phyloP scores from a whole-genome alignment of 768 basidiomycete species.

The Rhizopogon sp. region DNA sequence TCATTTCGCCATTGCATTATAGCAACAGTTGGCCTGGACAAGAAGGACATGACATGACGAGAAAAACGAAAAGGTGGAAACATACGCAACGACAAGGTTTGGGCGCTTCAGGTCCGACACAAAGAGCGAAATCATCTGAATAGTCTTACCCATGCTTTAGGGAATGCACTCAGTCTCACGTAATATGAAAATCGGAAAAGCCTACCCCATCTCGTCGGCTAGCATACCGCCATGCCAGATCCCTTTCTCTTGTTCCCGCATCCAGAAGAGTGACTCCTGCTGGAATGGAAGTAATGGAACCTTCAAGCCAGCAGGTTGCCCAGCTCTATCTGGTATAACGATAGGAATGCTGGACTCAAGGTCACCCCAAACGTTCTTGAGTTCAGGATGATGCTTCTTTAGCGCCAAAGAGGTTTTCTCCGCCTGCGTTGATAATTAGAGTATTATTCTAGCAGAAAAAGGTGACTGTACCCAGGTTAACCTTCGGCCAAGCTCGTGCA shows the following conservation, averaged over 20 bases:
- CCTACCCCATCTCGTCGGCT: conserved; percentile 91
- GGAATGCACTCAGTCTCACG: conserved; percentile 5
- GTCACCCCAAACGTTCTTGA: conserved; percentile 85
- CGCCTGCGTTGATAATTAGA: conserved; percentile 40
- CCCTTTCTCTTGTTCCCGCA: conserved; percentile 87
- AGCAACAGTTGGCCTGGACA: conserved; percentile 42
- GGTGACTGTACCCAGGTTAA: conserved; percentile 57
- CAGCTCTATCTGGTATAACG: conserved; percentile 60
- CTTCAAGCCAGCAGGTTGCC: conserved; percentile 81
- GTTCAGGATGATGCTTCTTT: conserved; percentile 70
- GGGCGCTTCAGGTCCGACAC: conserved; percentile 74
- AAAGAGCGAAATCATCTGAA: conserved; percentile 90
- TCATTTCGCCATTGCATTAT: conserved; percentile 91
- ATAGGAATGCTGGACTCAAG: conserved; percentile 58
- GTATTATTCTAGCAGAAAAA: conserved; percentile 6
- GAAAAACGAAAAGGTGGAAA: conserved; percentile 7
- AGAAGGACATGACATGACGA: not conserved
- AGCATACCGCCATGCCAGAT: conserved; percentile 91
- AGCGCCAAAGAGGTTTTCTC: conserved; percentile 66
- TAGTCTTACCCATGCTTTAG: conserved; percentile 86
- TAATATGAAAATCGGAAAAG: conserved; percentile 5
- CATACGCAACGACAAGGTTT: conserved; percentile 89
- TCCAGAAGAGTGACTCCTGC: conserved; percentile 92
- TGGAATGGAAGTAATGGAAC: conserved; percentile 91
- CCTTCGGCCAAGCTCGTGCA: conserved; percentile 60